Conservation (phyloP, 2,329 filamentous ascomycete species). For the Fusarium citri region DNA sequence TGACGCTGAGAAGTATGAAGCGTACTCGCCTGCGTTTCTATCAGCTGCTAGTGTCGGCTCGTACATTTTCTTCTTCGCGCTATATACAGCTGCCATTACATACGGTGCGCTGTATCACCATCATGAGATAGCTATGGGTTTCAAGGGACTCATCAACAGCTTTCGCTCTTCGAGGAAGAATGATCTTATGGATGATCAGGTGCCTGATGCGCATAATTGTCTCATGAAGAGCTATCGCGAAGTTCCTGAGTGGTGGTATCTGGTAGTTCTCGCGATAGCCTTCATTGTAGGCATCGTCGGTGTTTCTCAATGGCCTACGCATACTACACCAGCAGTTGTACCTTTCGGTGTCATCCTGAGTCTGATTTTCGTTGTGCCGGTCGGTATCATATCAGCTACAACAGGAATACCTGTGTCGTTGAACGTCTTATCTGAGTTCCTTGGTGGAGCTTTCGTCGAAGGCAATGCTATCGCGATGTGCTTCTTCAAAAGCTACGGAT, state of each 20-base stretch:
- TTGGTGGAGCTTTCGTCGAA: constrained; percentile 56
- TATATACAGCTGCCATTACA: constrained; percentile 55
- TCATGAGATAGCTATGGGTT: constrained; percentile 53
- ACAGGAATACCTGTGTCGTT: constrained; percentile 56
- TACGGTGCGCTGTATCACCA: constrained; percentile 56
- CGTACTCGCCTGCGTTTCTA: constrained; percentile 58
- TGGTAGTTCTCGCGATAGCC: constrained; percentile 48
- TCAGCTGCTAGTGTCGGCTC: constrained; percentile 50
- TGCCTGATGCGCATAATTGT: constrained; percentile 57
- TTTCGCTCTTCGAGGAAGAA: constrained; percentile 44
- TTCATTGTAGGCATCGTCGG: constrained; percentile 51
- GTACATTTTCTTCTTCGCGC: constrained; percentile 57
- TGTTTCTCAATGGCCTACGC: constrained; percentile 55
- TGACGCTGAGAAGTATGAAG: constrained; percentile 52
- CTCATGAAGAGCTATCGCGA: constrained; percentile 61
- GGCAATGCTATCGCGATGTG: constrained; percentile 61
- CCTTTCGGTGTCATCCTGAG: constrained; percentile 57
- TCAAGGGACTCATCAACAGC: constrained; percentile 49
- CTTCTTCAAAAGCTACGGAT: constrained; percentile 59
- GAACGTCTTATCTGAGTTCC: constrained; percentile 62
- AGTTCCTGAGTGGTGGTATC: constrained; percentile 62
- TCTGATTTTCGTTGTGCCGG: constrained; percentile 57
- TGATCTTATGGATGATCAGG: constrained; percentile 34
- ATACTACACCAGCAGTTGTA: constrained; percentile 57
- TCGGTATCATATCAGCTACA: constrained; percentile 58